Conservation (phyloP, 2,329 filamentous ascomycete genomes). For the Xylaria sp. region DNA sequence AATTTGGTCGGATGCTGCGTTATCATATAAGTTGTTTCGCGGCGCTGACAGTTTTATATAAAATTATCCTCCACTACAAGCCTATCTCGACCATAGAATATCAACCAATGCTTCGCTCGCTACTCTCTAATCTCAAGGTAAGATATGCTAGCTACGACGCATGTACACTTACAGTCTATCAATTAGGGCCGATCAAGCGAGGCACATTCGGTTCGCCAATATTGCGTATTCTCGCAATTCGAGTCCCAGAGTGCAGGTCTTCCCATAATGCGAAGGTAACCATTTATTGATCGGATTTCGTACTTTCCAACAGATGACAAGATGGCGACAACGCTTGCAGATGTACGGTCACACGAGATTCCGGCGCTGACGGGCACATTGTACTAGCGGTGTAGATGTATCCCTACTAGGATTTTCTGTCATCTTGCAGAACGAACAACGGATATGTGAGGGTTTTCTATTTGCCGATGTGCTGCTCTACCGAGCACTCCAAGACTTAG, state of each 20-base stretch:
- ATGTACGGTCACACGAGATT: neutral
- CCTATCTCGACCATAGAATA: neutral
- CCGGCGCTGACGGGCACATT: neutral
- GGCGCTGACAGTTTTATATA: neutral
- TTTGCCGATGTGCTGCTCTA: too few relatives aligned
- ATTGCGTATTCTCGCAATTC: slow-evolving; percentile 41
- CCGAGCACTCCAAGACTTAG: too few relatives aligned
- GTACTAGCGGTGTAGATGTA: too few relatives aligned
- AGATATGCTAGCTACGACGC: neutral
- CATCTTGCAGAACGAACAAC: too few relatives aligned
- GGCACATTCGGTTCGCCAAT: slow-evolving; percentile 36
- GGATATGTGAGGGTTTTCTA: too few relatives aligned
- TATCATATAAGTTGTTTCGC: neutral
- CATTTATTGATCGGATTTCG: neutral
- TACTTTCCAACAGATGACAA: neutral
- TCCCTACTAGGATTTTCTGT: too few relatives aligned
- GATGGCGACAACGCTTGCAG: neutral
- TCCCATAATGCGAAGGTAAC: neutral
- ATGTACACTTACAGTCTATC: neutral
- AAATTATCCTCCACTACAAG: neutral
- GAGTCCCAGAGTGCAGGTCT: neutral
- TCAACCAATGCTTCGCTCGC: too few relatives aligned
- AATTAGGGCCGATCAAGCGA: too few relatives aligned
- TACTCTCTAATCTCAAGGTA: too few relatives aligned
- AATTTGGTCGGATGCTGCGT: neutral